These are phyloP conservation scores for Cadophora malorum DNA, from an alignment of 2,329 filamentous ascomycete genomes.

Conservation along the genomic window DNA sequence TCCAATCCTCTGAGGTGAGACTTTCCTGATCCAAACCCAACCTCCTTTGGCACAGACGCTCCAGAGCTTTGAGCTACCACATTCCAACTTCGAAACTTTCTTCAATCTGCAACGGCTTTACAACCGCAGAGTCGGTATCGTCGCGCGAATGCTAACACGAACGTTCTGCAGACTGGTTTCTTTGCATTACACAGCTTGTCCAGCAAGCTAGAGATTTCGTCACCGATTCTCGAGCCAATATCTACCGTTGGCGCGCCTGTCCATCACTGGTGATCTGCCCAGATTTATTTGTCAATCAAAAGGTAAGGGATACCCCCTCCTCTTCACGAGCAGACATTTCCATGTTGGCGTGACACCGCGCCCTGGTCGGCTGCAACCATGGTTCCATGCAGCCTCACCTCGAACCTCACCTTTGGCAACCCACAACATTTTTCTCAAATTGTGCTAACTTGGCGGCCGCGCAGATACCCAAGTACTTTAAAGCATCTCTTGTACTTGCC, in stretches of 20 bases:
- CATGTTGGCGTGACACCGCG: slow-evolving; percentile 4
- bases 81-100: slow-evolving; percentile 20
- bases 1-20: slow-evolving; percentile 42
- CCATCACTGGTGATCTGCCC: slow-evolving; percentile 17
- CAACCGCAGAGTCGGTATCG: slow-evolving; percentile 8
- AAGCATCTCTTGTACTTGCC: slow-evolving; percentile 18
- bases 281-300: slow-evolving; percentile 15
- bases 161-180: slow-evolving; percentile 33
- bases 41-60: slow-evolving; percentile 37
- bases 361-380: slow-evolving; percentile 15
- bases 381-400: slow-evolving; percentile 10
- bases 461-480: slow-evolving; percentile 27
- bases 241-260: slow-evolving; percentile 34
- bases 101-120: slow-evolving; percentile 11
- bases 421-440: slow-evolving; percentile 17
- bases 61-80: slow-evolving; percentile 37
- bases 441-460: slow-evolving; percentile 16
- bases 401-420: slow-evolving; percentile 15
- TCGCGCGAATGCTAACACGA: slow-evolving; percentile 37
- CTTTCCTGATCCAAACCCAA: slow-evolving; percentile 31
- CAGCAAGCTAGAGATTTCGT: slow-evolving; percentile 36
- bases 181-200: slow-evolving; percentile 32
- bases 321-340: not conserved
- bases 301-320: slow-evolving; percentile 3
- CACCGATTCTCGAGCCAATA: slow-evolving; percentile 31